Conservation (phyloP, 495 filamentous ascomycete species). For the Tuber borchii region DNA sequence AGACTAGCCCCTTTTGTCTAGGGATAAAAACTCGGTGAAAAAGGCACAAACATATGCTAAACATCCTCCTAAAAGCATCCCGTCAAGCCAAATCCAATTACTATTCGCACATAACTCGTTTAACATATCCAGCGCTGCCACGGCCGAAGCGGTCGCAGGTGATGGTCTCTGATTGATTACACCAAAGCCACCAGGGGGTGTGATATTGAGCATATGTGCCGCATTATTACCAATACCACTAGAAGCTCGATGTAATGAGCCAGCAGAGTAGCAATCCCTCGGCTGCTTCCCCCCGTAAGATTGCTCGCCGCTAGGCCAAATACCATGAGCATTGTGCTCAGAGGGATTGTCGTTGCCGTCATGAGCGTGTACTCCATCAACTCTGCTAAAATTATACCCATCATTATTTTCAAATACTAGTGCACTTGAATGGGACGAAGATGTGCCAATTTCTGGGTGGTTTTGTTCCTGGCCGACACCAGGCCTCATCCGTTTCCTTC, state of each 20-base stretch:
- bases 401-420: slow-evolving; percentile 22
- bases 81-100: slow-evolving; percentile 89
- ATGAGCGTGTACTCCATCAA: slow-evolving; percentile 21
- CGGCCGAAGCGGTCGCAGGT: slow-evolving; percentile 49
- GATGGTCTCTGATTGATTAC: slow-evolving; percentile 14
- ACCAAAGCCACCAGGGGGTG: slow-evolving; percentile 25
- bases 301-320: slow-evolving; percentile 16
- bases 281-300: slow-evolving; percentile 28
- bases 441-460: slow-evolving; percentile 33
- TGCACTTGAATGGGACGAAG: slow-evolving; percentile 32
- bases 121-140: slow-evolving; percentile 68
- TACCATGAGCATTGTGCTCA: slow-evolving; percentile 12
- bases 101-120: slow-evolving; percentile 77
- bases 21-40: slow-evolving; percentile 5
- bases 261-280: slow-evolving; percentile 27
- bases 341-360: slow-evolving; percentile 17
- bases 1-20: slow-evolving; percentile 5
- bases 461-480: slow-evolving; percentile 15
- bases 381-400: slow-evolving; percentile 18
- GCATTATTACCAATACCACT: slow-evolving; percentile 24
- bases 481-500: slow-evolving; percentile 21
- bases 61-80: slow-evolving; percentile 88
- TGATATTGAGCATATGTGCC: slow-evolving; percentile 34
- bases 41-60: slow-evolving; percentile 63
- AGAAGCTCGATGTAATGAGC: slow-evolving; percentile 22